A percentile compares a stretch with the other conserved stretches of the same genome.
These are phyloP conservation scores for Fusarium sp. DNA, from an alignment of 2,329 filamentous ascomycete genomes.

Conservation along the genomic window DNA sequence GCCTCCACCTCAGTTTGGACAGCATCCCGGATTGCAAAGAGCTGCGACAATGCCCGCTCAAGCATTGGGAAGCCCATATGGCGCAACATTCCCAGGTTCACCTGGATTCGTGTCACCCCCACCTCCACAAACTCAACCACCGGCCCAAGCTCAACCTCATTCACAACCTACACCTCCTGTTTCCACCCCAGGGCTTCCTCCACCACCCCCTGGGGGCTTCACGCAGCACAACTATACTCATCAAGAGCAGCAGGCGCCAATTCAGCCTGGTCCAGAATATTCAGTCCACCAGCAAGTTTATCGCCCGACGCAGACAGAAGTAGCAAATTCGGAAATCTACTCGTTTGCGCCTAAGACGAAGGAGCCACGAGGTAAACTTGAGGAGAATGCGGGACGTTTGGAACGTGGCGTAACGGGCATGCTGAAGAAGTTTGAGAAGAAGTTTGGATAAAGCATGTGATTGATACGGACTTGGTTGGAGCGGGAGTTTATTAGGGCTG, in stretches of 20 bases:
- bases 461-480: slow-evolving; percentile 2
- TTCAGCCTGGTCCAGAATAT: slow-evolving; percentile 59
- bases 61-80: slow-evolving; percentile 59
- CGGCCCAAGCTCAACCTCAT: slow-evolving; percentile 47
- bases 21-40: slow-evolving; percentile 62
- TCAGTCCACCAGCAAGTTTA: slow-evolving; percentile 77
- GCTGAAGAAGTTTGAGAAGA: slow-evolving; percentile 84
- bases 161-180: slow-evolving; percentile 51
- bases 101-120: slow-evolving; percentile 57
- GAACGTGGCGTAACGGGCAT: slow-evolving; percentile 79
- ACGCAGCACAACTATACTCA: slow-evolving; percentile 63
- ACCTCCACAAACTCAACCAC: slow-evolving; percentile 48
- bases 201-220: slow-evolving; percentile 66
- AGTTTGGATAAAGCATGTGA: slow-evolving; percentile 62
- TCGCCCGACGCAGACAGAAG: slow-evolving; percentile 73
- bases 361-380: slow-evolving; percentile 66
- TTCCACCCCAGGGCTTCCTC: slow-evolving; percentile 54
- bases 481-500: slow-evolving; percentile 31
- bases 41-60: slow-evolving; percentile 63
- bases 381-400: slow-evolving; percentile 73
- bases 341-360: slow-evolving; percentile 57
- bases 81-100: slow-evolving; percentile 59
- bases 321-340: slow-evolving; percentile 50
- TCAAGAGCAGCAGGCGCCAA: slow-evolving; percentile 41
- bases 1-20: slow-evolving; percentile 59